phyloP scores from a whole-genome alignment of 2,329 filamentous ascomycete species.

The Proliferodiscus dingleyae region DNA sequence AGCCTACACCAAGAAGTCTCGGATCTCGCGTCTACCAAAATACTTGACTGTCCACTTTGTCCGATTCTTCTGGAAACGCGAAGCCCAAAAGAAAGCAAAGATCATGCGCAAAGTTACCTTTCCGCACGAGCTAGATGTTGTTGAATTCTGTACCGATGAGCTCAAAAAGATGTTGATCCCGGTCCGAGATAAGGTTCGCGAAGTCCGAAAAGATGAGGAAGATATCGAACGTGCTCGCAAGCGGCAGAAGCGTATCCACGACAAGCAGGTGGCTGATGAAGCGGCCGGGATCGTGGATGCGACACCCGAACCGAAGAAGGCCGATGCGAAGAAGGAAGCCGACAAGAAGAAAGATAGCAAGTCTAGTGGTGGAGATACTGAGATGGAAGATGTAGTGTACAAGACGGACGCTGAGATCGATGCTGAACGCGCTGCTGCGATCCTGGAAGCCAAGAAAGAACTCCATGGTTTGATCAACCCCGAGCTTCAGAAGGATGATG shows the following conservation, averaged over 20 bases:
- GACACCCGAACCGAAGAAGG: constrained; percentile 38
- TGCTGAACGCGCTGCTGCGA: constrained; percentile 70
- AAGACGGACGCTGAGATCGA: constrained; percentile 95
- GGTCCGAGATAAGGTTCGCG: constrained; percentile 92
- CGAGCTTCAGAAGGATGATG: constrained; percentile 68
- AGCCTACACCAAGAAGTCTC: constrained; percentile 84
- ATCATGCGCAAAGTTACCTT: constrained; percentile 99
- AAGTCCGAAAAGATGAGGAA: constrained; percentile 90
- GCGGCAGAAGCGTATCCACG: constrained; percentile 68
- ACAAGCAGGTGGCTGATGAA: constrained; percentile 44
- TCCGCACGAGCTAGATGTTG: constrained; percentile 83
- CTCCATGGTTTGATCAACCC: constrained; percentile 72
- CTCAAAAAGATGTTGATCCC: constrained; percentile 78
- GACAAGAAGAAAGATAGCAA: constrained; percentile 40
- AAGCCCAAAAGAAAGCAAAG: constrained; percentile 97
- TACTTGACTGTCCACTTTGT: constrained; percentile 97
- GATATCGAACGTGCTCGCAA: constrained; percentile 90
- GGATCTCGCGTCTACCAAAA: constrained; percentile 84
- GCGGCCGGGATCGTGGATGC: constrained; percentile 43
- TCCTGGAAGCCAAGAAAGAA: constrained; percentile 82
- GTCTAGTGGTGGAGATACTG: constrained; percentile 60
- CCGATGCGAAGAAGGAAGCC: constrained; percentile 45
- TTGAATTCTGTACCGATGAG: constrained; percentile 93
- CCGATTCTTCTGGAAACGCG: constrained; percentile 95
- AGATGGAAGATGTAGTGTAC: constrained; percentile 59